Evolutionary conservation across 306 rosid genomes (phyloP).

Genomic region (Fragaria nilgerrensis): DNA sequence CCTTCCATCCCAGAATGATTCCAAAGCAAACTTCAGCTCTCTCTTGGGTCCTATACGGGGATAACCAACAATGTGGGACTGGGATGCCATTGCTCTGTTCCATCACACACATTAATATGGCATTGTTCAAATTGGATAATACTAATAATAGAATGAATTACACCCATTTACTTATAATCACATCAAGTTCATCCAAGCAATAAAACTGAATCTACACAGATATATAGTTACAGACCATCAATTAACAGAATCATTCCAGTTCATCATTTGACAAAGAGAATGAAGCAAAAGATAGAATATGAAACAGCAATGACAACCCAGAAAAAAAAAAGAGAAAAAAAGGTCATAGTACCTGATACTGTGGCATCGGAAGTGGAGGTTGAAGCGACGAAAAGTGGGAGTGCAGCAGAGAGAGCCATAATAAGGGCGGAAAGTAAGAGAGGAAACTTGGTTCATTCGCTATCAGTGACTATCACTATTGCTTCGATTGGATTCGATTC

Average conservation of each 20-base stretch:
- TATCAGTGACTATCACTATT: not conserved
- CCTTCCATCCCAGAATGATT: constrained; percentile 91
- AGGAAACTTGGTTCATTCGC: not conserved
- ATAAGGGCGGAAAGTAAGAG: not conserved
- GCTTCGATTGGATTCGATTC: not conserved
- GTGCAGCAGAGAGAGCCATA: constrained; percentile 13
- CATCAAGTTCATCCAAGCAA: not conserved
- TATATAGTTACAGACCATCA: too few species aligned
- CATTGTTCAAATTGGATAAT: not conserved
- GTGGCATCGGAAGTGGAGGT: constrained; percentile 1
- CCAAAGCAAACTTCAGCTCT: constrained; percentile 72
- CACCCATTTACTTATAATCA: not conserved
- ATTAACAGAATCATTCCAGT: too few species aligned
- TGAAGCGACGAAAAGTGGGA: constrained; percentile 22
- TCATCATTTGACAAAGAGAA: too few species aligned
- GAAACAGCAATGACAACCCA: not conserved
- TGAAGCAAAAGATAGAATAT: not conserved
- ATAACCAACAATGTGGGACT: constrained; percentile 61
- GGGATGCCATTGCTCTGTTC: constrained; percentile 71
- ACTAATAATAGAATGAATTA: too few species aligned
- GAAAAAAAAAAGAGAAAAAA: not conserved
- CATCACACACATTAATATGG: not conserved
- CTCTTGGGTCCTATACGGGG: constrained; percentile 94
- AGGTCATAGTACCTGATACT: constrained; percentile 23
- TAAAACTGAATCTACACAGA: not conserved